phyloP scores from a whole-genome alignment of 371 early-diverging fungal genomes.

The Capniomyces stellatus region DNA sequence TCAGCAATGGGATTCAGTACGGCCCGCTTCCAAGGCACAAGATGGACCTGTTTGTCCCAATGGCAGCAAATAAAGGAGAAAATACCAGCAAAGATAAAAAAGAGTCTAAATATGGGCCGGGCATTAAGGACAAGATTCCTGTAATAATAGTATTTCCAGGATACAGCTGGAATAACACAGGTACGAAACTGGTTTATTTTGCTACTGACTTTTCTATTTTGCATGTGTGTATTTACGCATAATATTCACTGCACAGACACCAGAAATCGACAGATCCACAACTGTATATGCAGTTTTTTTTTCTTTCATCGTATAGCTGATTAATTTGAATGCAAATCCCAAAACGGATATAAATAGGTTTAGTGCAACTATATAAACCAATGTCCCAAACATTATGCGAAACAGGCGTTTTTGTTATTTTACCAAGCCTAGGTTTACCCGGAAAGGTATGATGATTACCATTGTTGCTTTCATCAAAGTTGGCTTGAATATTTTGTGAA shows the following conservation, averaged over 20 bases:
- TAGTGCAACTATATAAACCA: constrained; percentile 24
- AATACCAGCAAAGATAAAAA: background rate
- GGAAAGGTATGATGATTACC: constrained; percentile 8
- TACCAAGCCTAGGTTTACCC: constrained; percentile 20
- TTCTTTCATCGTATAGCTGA: too few species aligned
- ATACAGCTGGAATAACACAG: constrained; percentile 22
- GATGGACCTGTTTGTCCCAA: constrained; percentile 22
- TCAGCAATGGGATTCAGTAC: constrained; percentile 19
- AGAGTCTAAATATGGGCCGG: too few species aligned
- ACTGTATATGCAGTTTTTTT: too few species aligned
- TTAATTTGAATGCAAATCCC: background rate
- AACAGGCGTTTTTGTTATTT: constrained; percentile 22
- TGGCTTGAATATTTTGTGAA: too few species aligned
- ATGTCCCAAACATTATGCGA: constrained; percentile 27
- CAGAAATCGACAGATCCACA: too few species aligned
- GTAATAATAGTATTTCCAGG: constrained; percentile 21
- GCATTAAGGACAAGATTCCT: too few species aligned
- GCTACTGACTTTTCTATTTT: too few species aligned
- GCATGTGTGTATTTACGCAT: too few species aligned
- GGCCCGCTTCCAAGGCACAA: constrained; percentile 22
- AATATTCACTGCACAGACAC: too few species aligned
- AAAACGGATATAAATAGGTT: background rate
- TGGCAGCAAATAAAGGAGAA: constrained; percentile 5
- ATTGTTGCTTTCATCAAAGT: too few species aligned
- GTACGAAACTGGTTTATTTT: constrained; percentile 6